Conservation (phyloP, 257 asterid species). For the Solanum megistacrolobum region DNA sequence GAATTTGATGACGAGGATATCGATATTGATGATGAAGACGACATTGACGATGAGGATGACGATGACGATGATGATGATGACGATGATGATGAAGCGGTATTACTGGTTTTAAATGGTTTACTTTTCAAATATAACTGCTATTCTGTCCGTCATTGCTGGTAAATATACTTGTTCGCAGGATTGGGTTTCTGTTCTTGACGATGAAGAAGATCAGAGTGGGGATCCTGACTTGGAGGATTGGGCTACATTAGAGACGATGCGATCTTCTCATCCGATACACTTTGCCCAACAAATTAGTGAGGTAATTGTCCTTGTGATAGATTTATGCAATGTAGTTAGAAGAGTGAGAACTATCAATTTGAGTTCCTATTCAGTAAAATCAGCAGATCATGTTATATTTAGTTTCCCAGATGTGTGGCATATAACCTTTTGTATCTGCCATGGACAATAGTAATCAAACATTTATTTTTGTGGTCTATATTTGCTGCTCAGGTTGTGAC, state of each 20-base stretch:
- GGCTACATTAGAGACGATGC: conserved; percentile 94
- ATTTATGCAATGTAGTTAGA: background rate
- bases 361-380: background rate
- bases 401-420: background rate
- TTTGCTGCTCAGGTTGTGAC: conserved; percentile 49
- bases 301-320: conserved; percentile 22
- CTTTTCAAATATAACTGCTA: background rate
- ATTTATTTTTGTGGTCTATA: background rate
- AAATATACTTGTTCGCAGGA: conserved; percentile 41
- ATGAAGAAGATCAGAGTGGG: conserved; percentile 56
- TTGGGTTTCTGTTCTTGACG: conserved; percentile 79
- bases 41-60: conserved; percentile 5
- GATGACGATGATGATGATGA: conserved; percentile 44
- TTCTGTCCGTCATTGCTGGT: conserved; percentile 8
- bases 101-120: conserved; percentile 31
- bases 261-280: conserved; percentile 88
- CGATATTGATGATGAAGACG: conserved; percentile 36
- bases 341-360: background rate
- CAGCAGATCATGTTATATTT: background rate
- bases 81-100: conserved; percentile 32
- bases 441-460: background rate
- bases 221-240: conserved; percentile 87
- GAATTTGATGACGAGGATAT: conserved; percentile 66
- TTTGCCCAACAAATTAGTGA: conserved; percentile 79
- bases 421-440: background rate